Evolutionary conservation across 371 early-diverging fungal species (phyloP), one percentile per base, ranked within the genome.

Genomic region (Funneliformis caledonium): DNA sequence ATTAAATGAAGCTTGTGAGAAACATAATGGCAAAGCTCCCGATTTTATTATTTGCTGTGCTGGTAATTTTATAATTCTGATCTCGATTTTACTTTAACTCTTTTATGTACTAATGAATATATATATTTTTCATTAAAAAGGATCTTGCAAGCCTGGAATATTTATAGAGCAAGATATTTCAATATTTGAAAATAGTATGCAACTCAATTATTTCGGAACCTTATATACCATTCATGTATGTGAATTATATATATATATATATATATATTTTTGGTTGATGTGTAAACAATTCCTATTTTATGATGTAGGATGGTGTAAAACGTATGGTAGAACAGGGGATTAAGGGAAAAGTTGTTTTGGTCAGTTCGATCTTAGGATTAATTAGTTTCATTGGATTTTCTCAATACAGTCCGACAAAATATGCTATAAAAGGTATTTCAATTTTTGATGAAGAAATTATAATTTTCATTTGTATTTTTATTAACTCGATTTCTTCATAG

Each of bases 361-460:
- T 97, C 11, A 91, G 93, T 52, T 96, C 97, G 42, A 90, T 93
- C 65, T 84, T 93, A 31, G 93, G 94, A 26, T 81, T 96, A 72
- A 79, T 94, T 42, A 92, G 93, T 16, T 92, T 97, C 84, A 88
- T 90, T 62, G 98, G 98, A 14, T 97, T 93, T 80, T 78, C 92
- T 19, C 87, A 91, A n/a, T 98, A 98, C 84, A 80, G 93, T 3
- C 95, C 97, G 11, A 88, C 95, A 33, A 98, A 98, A 82, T 91
- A 87, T 80, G 97, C 97, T 56, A 82, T 97, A 14, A 90, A 93
- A 79, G 95, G 83, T 81, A 81, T 7, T 42, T 62, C 11, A n/a
- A 14, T 68, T 5, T 67, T 50, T 16, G 5, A 12, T 22, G 43
- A 61, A 22, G 19, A 10, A 76, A n/a, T 19, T n/a, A n/a, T 76